Percentiles rank a stretch among this genome's conserved stretches.
phyloP scores from a whole-genome alignment of 2,329 filamentous ascomycete species.

The Metarhizium album region DNA sequence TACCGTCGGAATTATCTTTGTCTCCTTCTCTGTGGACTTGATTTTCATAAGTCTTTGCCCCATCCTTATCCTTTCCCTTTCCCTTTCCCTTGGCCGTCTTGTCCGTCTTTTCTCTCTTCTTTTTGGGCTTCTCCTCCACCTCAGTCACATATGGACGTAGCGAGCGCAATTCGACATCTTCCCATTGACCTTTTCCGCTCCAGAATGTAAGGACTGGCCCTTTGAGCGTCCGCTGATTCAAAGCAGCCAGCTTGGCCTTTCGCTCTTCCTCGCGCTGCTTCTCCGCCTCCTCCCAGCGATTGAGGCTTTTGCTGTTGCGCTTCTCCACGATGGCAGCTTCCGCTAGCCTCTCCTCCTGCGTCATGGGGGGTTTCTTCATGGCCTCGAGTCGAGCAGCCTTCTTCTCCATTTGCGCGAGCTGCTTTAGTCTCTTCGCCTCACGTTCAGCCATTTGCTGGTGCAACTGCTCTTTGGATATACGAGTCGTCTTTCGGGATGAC shows the following conservation, averaged over 20 bases:
- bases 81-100: constrained; percentile 20
- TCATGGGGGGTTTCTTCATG: constrained; percentile 69
- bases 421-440: constrained; percentile 59
- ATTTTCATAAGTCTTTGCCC: not conserved
- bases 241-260: constrained; percentile 69
- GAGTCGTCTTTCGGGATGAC: constrained; percentile 47
- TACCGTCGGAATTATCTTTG: constrained; percentile 8
- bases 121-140: constrained; percentile 52
- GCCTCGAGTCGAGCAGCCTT: constrained; percentile 62
- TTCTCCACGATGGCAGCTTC: constrained; percentile 78
- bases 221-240: constrained; percentile 76
- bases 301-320: constrained; percentile 80
- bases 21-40: constrained; percentile 7
- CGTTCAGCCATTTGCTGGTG: constrained; percentile 65
- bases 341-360: constrained; percentile 72
- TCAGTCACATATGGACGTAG: constrained; percentile 56
- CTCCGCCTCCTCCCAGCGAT: constrained; percentile 89
- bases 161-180: constrained; percentile 61
- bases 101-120: constrained; percentile 36
- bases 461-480: constrained; percentile 48
- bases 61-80: constrained; percentile 18
- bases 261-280: constrained; percentile 79
- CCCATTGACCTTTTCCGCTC: constrained; percentile 81
- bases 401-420: constrained; percentile 56
- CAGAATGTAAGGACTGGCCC: constrained; percentile 87